Base-by-base conservation (phyloP, 2,329 filamentous ascomycete species). In the Sclerotinia trifoliorum region DNA sequence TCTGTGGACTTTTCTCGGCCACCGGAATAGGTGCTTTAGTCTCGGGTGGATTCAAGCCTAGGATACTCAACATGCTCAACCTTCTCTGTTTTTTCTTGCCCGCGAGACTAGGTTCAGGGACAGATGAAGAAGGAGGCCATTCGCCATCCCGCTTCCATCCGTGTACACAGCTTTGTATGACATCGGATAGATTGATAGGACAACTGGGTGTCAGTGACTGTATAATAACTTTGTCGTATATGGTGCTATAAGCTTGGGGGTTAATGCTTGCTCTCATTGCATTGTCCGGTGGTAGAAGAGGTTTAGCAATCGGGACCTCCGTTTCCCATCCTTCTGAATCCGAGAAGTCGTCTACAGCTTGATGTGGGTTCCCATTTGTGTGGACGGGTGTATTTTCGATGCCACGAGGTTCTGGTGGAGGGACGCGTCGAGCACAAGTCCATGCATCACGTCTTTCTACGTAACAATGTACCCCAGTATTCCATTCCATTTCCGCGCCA, bases 61-160 rank as follows among this genome's bases (percentile, higher is more conserved):
- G 73, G 3, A 77, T 67, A 42, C 70, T 70, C 10, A 75, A 73
- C n/a, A 77, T 67, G 65, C 75, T 76, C 52, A 76, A 51, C 44
- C 73, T 75, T 49, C 75, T 68, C 10, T 66, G 48, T 49, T 73
- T 74, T 66, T 71, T 74, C 63, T 73, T 73, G 2, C 54, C 60
- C 42, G 39, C 29, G 4, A 52, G 24, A 24, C 35, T 46, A 29
- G 70, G 68, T 24, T 85, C 81, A 57, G 82, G 73, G 58, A 84
- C 75, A 24, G 81, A 80, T 0, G 83, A 78, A 73, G 86, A 87
- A 1, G 91, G 92, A 5, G 94, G 94, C 94, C 94, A 98, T 78
- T 97, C 92, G 21, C 93, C 94, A 74, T 95, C 92, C 52, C 92
- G 85, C 79, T 96, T 96, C 94, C 94, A 97, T 55, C 94, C 94